Percentiles rank a stretch among this genome's conserved stretches.
These are phyloP conservation scores for Phialophora macrospora DNA, from an alignment of 2,329 filamentous ascomycete genomes.

Conservation along the genomic window DNA sequence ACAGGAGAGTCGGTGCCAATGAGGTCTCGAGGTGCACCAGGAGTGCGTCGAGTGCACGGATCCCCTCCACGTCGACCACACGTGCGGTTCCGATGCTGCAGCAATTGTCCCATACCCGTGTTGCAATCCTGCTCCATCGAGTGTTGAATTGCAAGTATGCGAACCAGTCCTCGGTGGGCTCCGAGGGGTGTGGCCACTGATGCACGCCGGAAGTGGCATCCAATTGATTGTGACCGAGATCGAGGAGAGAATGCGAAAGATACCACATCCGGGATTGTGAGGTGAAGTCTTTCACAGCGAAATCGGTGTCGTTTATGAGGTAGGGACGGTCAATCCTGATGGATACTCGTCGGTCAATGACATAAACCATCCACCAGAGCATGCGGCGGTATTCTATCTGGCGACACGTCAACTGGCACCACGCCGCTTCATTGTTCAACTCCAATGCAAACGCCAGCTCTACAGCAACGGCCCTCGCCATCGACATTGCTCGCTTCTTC, in stretches of 20 bases:
- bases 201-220: neutral
- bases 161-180: conserved; percentile 11
- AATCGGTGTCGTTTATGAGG: conserved; percentile 11
- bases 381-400: conserved; percentile 19
- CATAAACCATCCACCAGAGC: conserved; percentile 19
- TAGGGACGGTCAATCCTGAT: conserved; percentile 1
- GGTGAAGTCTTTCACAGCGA: conserved; percentile 2
- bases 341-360: conserved; percentile 16
- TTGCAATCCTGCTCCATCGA: conserved; percentile 7
- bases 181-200: conserved; percentile 9
- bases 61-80: neutral
- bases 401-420: conserved; percentile 6
- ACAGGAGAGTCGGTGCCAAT: conserved; percentile 6
- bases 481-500: conserved; percentile 1
- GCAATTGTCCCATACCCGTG: conserved; percentile 13
- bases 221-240: neutral
- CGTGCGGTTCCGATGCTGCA: neutral
- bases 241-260: neutral
- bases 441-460: conserved; percentile 11
- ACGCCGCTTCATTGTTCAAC: conserved; percentile 12
- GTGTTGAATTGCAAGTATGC: conserved; percentile 11
- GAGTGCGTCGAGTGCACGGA: conserved; percentile 2
- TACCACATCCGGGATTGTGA: neutral
- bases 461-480: conserved; percentile 8
- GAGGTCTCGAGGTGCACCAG: conserved; percentile 5